Evolutionary conservation across 192 early-diverging fungal species (phyloP).

Genomic region (Coemansia asiatica): DNA sequence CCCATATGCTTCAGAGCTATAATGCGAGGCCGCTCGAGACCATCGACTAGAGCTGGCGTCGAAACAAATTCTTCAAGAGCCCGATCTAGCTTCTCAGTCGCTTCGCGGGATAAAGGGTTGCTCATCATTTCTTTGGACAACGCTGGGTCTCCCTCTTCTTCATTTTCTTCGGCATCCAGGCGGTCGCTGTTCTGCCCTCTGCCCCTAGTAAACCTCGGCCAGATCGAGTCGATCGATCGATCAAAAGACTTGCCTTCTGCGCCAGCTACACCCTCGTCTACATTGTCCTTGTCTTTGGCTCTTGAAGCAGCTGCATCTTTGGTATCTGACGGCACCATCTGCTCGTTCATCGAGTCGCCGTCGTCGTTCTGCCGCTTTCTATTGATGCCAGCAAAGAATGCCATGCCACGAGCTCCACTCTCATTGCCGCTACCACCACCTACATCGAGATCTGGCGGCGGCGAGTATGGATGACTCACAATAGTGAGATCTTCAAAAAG

Average conservation of each 20-base stretch:
- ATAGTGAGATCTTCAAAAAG: conserved; percentile 51
- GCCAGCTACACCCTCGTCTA: not conserved
- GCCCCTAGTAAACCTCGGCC: conserved; percentile 19
- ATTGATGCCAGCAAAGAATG: conserved; percentile 46
- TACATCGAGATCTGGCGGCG: conserved; percentile 42
- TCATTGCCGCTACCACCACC: conserved; percentile 10
- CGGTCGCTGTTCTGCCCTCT: conserved; percentile 15
- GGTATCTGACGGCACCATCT: not conserved
- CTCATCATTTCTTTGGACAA: conserved; percentile 54
- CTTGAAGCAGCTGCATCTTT: conserved; percentile 4
- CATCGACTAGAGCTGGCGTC: conserved; percentile 7
- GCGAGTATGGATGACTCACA: conserved; percentile 49
- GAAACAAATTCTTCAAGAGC: conserved; percentile 30
- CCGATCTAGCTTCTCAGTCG: conserved; percentile 36
- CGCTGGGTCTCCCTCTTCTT: conserved; percentile 29
- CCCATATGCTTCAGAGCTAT: conserved; percentile 51
- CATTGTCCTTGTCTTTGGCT: conserved; percentile 21
- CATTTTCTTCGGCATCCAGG: conserved; percentile 18
- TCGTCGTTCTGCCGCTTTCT: conserved; percentile 27
- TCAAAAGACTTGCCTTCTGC: conserved; percentile 7
- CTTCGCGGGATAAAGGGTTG: conserved; percentile 39
- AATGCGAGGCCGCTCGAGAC: conserved; percentile 24
- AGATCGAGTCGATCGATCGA: conserved; percentile 12
- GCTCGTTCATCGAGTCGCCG: conserved; percentile 24
- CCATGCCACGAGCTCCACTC: conserved; percentile 25